Evolutionary conservation across 495 filamentous ascomycete genomes (phyloP), one percentile per base, ranked within the genome.

Genomic region (Penicillium arizonense): DNA sequence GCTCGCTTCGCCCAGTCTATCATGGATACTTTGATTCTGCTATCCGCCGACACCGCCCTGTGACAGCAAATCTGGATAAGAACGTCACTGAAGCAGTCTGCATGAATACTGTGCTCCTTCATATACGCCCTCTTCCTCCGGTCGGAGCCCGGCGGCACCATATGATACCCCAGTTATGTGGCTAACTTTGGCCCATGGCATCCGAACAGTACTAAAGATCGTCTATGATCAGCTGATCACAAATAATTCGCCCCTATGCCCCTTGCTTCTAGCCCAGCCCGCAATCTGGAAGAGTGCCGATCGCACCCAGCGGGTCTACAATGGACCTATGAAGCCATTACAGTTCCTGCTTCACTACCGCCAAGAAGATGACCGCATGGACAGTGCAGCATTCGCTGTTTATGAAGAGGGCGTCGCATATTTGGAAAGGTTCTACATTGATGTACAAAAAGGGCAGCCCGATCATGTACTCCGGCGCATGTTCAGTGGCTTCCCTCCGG

Each of bases 401-500:
- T 78, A 78, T 47, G 52, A 63, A 28, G 43, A 55, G 12, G 55
- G 62, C 3, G 50, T 76, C 5, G 46, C 47, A 26, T 75, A 68
- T 50, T 49, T 78, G 18, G 71, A 69, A 24, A 53, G 47, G 24
- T 56, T 72, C 16, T 63, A 72, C 33, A 37, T 55, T 11, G 48
- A 69, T 12, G 51, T 69, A 16, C 55, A 66, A 14, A 50, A 34
- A 8, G 49, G 57, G 36, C 65, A 70, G 20, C 40, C 55, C 0
- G 46, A 52, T 0, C 56, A 48, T 35, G 38, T 46, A n/a, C 42
- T 70, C 16, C 64, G 63, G 33, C 57, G 72, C 18, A 60, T 71
- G 35, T 47, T 76, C 32, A 57, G 58, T 21, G 53, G 63, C 2
- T 77, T 78, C 47, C 71, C 74, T 7, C 68, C 71, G 26, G 24